These are phyloP conservation scores for Elsinoe fawcettii DNA, from an alignment of 2,329 filamentous ascomycete species.

Conservation along the genomic window DNA sequence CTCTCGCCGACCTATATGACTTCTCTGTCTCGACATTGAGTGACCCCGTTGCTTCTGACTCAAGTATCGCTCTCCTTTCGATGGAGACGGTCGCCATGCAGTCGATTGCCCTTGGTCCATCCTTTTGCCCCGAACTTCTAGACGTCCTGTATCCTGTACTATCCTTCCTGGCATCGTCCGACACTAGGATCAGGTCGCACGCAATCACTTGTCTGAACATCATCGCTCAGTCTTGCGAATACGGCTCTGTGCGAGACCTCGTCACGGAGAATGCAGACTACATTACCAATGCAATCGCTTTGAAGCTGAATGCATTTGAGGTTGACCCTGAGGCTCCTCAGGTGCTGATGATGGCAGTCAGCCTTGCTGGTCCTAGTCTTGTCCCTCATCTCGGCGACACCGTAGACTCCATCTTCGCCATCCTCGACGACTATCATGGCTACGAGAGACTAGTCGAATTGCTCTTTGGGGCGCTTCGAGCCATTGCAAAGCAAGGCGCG, in stretches of 20 bases:
- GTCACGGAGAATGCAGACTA: constrained; percentile 93
- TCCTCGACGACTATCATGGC: constrained; percentile 90
- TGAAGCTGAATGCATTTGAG: constrained; percentile 85
- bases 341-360: constrained; percentile 90
- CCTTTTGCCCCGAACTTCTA: constrained; percentile 77
- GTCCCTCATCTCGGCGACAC: constrained; percentile 89
- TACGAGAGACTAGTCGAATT: constrained; percentile 79
- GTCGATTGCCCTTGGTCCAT: constrained; percentile 55
- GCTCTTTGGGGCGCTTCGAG: constrained; percentile 73
- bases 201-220: constrained; percentile 76
- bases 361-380: constrained; percentile 69
- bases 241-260: constrained; percentile 64
- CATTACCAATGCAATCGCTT: constrained; percentile 82
- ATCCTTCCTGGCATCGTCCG: constrained; percentile 70
- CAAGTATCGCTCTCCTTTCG: constrained; percentile 69
- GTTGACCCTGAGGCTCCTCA: constrained; percentile 85
- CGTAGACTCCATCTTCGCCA: constrained; percentile 81
- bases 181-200: constrained; percentile 63
- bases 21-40: constrained; percentile 58
- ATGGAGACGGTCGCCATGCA: constrained; percentile 74
- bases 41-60: constrained; percentile 45
- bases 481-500: constrained; percentile 74
- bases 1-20: constrained; percentile 58
- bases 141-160: constrained; percentile 88
- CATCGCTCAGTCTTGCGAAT: constrained; percentile 68